Evolutionary conservation across 257 asterid species (phyloP), one percentile per base, ranked within the genome.

Genomic region (Lavandula angustifolia): DNA sequence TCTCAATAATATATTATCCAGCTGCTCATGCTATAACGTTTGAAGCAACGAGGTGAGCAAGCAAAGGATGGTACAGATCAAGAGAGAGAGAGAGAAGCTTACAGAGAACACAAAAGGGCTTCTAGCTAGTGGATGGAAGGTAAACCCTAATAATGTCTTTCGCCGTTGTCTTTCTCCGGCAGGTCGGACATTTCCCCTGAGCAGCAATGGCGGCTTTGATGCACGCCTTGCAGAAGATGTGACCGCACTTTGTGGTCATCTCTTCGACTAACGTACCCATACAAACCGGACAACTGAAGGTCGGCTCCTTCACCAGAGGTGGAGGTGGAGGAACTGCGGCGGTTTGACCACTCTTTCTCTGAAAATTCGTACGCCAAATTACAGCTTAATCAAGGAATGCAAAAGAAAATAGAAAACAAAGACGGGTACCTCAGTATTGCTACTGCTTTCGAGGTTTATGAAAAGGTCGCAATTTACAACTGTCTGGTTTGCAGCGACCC

Each of bases 151-250:
- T 75, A n/a, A 83, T 73, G 74, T 90, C 95, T 75, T 76, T 90
- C 42, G 49, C 33, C 9, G 87, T 80, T 38, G 84, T 76, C 71
- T 54, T 94, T 79, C 78, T 84, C 80, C 98, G 81, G 83, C 99
- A 94, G 0, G 97, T 87, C 34, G 97, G 96, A 54, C 99, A 94
- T 78, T 90, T 90, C 53, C 58, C 68, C 79, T 94, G 95, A 58
- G 84, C 86, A 67, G 92, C 83, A 47, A 90, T 76, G 57, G 96
- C 88, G 61, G 91, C 62, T 71, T 88, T 86, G 80, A 94, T 90
- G 82, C 99, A 94, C 4, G 63, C 84, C 80, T 87, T 90, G 76
- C 98, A 94, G 66, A 94, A 94, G 67, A 94, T 90, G 75, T 94
- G 99, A 22, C 99, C 96, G 69, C 99, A 94, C 62, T 82, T 94